Evolutionary conservation across 2,329 filamentous ascomycete genomes (phyloP).

Genomic region (Botrytis squamosa): DNA sequence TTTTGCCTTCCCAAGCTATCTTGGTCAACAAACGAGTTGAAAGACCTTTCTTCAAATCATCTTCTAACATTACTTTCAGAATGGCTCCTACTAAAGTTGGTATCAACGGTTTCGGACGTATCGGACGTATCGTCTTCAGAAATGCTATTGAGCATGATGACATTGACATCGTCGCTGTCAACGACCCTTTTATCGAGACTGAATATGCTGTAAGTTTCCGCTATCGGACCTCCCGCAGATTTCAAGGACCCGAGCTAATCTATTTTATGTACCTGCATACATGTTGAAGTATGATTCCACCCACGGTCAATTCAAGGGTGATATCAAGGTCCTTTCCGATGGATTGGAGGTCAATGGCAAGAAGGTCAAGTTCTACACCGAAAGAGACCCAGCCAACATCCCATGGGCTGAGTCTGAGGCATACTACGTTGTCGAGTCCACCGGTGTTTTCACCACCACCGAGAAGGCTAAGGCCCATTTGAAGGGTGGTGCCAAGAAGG

Average conservation of each 20-base stretch:
- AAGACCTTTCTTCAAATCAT: background rate
- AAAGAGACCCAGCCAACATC: slow-evolving; percentile 86
- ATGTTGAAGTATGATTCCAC: slow-evolving; percentile 99
- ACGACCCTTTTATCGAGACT: slow-evolving; percentile 99
- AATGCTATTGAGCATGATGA: slow-evolving; percentile 90
- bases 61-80: slow-evolving; percentile 37
- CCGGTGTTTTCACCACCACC: slow-evolving; percentile 97
- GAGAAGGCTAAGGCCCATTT: slow-evolving; percentile 95
- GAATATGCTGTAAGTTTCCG: slow-evolving; percentile 83
- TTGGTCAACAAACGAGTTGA: slow-evolving; percentile 24
- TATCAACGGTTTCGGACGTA: slow-evolving; percentile 99
- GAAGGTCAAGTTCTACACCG: slow-evolving; percentile 89
- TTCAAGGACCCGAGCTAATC: slow-evolving; percentile 23
- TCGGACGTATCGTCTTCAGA: slow-evolving; percentile 98
- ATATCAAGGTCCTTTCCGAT: slow-evolving; percentile 67
- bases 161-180: slow-evolving; percentile 92
- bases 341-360: slow-evolving; percentile 89
- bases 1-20: slow-evolving; percentile 13
- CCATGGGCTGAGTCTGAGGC: slow-evolving; percentile 86
- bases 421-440: slow-evolving; percentile 95
- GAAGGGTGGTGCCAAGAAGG: slow-evolving; percentile 97
- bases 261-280: slow-evolving; percentile 66
- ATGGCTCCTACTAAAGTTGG: slow-evolving; percentile 71
- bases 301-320: slow-evolving; percentile 95
- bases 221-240: slow-evolving; percentile 20